A percentile compares a stretch with the other conserved stretches of the same genome.
Conservation (phyloP, 169 alveolate species). For the Eimeria necatrix region DNA sequence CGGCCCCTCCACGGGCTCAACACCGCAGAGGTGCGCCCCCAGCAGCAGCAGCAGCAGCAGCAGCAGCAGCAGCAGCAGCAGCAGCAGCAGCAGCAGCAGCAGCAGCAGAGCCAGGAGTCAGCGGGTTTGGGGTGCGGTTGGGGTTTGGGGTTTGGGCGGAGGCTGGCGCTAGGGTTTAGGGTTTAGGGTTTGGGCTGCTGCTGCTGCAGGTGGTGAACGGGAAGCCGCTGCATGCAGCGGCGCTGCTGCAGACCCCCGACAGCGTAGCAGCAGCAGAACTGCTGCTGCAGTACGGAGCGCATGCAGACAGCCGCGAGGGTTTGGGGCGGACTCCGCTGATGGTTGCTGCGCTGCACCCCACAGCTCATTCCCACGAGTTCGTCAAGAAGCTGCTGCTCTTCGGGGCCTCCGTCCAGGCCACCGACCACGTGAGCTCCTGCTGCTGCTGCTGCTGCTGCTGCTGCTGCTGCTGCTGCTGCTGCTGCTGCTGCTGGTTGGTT, state of each 20-base stretch:
- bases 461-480: background rate
- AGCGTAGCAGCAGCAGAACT: conserved; percentile 45
- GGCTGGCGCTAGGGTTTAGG: background rate
- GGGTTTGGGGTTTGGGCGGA: background rate
- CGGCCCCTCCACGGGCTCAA: background rate
- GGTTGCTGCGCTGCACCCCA: conserved; percentile 53
- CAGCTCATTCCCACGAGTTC: conserved; percentile 48
- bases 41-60: background rate
- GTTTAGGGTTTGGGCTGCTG: background rate
- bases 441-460: background rate
- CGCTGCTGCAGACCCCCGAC: conserved; percentile 57
- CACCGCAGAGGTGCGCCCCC: background rate
- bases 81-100: background rate
- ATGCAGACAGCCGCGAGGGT: conserved; percentile 33
- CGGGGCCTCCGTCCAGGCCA: conserved; percentile 63
- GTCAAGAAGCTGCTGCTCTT: conserved; percentile 26
- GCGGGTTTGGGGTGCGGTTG: background rate
- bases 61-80: background rate
- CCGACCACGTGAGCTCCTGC: conserved; percentile 38
- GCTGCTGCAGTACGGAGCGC: conserved; percentile 75
- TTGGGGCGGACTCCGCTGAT: conserved; percentile 77
- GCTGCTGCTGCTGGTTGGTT: background rate
- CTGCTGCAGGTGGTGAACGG: conserved; percentile 9
- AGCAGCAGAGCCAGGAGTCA: too few species aligned
- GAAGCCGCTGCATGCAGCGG: conserved; percentile 75